Conservation (phyloP, 345 rosid species). For the Geranium rotundifolium region DNA sequence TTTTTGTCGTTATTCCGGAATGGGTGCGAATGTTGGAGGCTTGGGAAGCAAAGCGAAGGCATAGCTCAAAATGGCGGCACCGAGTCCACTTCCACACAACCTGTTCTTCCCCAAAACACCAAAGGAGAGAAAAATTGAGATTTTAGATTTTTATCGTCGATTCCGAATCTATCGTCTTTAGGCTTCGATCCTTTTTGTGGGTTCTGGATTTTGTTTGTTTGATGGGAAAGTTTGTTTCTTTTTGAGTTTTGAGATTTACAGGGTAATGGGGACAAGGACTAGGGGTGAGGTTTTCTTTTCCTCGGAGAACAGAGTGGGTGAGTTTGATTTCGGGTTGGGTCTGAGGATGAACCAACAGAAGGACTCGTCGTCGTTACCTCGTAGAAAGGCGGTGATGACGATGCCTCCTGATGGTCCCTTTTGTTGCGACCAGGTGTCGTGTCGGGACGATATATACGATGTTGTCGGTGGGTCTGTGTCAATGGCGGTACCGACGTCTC, state of each 20-base stretch:
- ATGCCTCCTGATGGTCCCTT: neutral
- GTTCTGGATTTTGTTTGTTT: neutral
- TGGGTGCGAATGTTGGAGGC: constrained; percentile 69
- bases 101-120: neutral
- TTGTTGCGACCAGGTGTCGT: neutral
- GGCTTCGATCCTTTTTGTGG: neutral
- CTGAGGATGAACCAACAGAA: constrained; percentile 29
- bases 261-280: constrained; percentile 14
- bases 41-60: constrained; percentile 50
- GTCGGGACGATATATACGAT: constrained; percentile 24
- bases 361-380: constrained; percentile 13
- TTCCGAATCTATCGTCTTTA: neutral
- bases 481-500: constrained; percentile 6
- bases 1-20: constrained; percentile 57
- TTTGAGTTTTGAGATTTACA: neutral
- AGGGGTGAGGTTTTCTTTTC: constrained; percentile 15
- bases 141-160: too few species aligned
- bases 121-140: neutral
- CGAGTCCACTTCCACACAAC: constrained; percentile 22
- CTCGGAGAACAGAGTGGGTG: constrained; percentile 14
- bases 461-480: constrained; percentile 22
- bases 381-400: constrained; percentile 1
- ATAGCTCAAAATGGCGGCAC: constrained; percentile 59
- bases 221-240: constrained; percentile 1
- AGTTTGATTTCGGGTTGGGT: constrained; percentile 32